These are phyloP conservation scores for Aureobasidium zeae DNA, from an alignment of 2,329 filamentous ascomycete species.

Conservation along the genomic window DNA sequence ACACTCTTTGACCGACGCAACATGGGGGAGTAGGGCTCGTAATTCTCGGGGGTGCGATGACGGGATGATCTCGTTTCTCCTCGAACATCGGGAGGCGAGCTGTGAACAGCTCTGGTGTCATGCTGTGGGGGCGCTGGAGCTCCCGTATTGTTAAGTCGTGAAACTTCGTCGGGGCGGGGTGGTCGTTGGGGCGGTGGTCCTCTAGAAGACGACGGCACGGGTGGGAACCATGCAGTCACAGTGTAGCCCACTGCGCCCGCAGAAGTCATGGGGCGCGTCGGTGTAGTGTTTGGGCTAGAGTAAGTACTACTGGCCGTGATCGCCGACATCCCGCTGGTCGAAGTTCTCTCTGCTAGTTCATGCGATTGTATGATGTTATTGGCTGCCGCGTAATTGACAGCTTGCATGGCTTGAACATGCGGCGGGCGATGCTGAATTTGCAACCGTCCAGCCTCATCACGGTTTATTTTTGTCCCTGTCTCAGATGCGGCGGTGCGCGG, in stretches of 20 bases:
- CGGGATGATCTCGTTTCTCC: too few relatives aligned
- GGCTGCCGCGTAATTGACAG: slow-evolving; percentile 14
- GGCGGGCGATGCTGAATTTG: slow-evolving; percentile 10
- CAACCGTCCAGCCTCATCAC: too few relatives aligned
- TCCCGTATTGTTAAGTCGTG: too few relatives aligned
- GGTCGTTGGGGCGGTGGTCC: neutral
- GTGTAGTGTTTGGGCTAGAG: neutral
- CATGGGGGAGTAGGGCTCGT: neutral
- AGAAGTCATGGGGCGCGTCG: neutral
- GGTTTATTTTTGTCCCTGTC: too few relatives aligned
- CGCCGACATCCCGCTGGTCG: neutral
- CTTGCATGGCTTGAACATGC: slow-evolving; percentile 16
- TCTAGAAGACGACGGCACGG: neutral
- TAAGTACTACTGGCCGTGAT: neutral
- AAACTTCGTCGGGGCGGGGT: slow-evolving; percentile 21
- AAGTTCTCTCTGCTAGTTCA: neutral
- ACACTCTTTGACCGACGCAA: slow-evolving; percentile 5
- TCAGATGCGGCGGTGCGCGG: slow-evolving; percentile 1
- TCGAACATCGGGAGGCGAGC: too few relatives aligned
- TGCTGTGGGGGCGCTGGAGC: too few relatives aligned
- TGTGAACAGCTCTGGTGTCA: neutral
- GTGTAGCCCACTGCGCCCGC: slow-evolving; percentile 19
- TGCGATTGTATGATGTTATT: slow-evolving; percentile 1
- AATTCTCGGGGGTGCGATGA: too few relatives aligned
- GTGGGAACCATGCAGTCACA: slow-evolving; percentile 5